Evolutionary conservation across 1,139 yeast genomes (phyloP), one percentile per base, ranked within the genome.

Genomic region (Taphrina sp.): DNA sequence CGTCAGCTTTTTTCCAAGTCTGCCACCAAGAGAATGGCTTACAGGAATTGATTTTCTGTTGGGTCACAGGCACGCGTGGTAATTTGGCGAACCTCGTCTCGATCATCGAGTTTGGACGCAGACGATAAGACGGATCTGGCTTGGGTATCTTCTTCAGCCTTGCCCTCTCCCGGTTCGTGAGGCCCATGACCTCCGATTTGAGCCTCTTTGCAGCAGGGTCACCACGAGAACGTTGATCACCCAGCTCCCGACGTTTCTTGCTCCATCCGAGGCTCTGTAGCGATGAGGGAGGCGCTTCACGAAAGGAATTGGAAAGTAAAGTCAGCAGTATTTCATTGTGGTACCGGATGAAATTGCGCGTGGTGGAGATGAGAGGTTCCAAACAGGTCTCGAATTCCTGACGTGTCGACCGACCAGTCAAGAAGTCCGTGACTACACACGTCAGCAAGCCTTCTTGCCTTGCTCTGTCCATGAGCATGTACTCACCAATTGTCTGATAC

Each of bases 271-370:
- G 63, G 70, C 42, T 78, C 20, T 53, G 37, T 16, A 45, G 53
- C 77, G 61, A 81, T 76, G 8, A 86, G 81, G 67, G 84, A 65
- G 82, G 67, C 63, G 86, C 77, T 61, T 84, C 95, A 60, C 88
- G 78, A 58, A 87, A 74, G 5, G 96, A 80, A 68, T 90, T 92
- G 35, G 96, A 88, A 63, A 90, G 76, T 65, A 87, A 85, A 17
- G 95, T 80, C 52, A 90, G 73, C 53, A 92, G 72, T 49, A 92
- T 75, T 65, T 85, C 88, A 69, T 92, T 92, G 70, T 92, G 98
- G 73, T 83, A 71, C 54, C 76, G 69, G 20, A 76, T 69, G 58
- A 76, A 71, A 47, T 76, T 74, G 53, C 74, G 72, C 59, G 81
- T 83, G 10, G 29, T 29, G 16, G 33, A 29, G 34, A 49, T 33